phyloP scores from a whole-genome alignment of 495 filamentous ascomycete species.

The Aspergillus haitiensis region DNA sequence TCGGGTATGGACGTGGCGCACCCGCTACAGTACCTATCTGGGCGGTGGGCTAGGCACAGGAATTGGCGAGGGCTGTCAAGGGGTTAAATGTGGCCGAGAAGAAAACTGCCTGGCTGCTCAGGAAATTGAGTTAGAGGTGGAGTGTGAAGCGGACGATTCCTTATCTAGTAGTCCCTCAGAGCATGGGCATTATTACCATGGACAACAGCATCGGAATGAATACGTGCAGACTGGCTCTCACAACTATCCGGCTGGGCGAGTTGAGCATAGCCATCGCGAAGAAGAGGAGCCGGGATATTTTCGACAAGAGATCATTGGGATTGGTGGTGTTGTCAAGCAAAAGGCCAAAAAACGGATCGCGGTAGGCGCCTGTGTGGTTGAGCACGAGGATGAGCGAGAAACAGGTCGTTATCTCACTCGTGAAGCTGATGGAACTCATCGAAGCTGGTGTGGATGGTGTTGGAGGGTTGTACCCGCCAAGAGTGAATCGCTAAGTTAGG shows the following conservation, averaged over 20 bases:
- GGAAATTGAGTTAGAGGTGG: conserved; percentile 76
- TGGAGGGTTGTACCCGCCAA: conserved; percentile 42
- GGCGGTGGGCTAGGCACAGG: conserved; percentile 76
- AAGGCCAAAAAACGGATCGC: conserved; percentile 72
- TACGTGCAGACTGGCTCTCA: conserved; percentile 9
- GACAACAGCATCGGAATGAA: conserved; percentile 6
- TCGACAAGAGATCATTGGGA: conserved; percentile 81
- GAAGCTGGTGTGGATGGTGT: conserved; percentile 57
- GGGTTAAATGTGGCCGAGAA: conserved; percentile 78
- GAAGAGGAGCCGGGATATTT: conserved; percentile 67
- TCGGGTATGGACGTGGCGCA: conserved; percentile 85
- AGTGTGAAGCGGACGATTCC: conserved; percentile 67
- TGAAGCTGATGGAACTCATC: conserved; percentile 49
- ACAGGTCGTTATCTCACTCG: conserved; percentile 64
- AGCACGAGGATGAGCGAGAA: conserved; percentile 76
- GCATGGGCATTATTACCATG: conserved; percentile 13
- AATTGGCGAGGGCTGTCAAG: conserved; percentile 83
- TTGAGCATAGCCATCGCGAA: conserved; percentile 24
- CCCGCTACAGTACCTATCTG: conserved; percentile 74
- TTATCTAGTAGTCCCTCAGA: conserved; percentile 28
- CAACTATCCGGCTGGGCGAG: conserved; percentile 12
- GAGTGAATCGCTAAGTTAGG: conserved; percentile 23
- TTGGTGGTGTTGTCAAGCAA: conserved; percentile 81
- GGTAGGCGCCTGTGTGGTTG: conserved; percentile 78
- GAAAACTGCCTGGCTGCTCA: conserved; percentile 65